Conservation (phyloP, 1,284 basidiomycete genomes). For the Ceratobasidium sp. region DNA sequence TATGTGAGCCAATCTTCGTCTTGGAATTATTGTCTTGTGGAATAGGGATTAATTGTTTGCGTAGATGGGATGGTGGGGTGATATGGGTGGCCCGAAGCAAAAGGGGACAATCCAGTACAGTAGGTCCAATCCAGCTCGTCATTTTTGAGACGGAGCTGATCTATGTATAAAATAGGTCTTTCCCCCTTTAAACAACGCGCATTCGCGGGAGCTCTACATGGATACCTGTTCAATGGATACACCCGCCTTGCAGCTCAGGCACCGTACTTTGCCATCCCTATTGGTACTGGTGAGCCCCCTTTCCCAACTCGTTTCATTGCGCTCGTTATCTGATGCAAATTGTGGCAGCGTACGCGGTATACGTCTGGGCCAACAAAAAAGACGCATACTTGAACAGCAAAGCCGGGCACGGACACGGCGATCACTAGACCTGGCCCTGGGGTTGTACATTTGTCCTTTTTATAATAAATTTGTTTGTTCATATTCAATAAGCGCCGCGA, state of each 20-base stretch:
- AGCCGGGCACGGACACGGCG: conserved; percentile 67
- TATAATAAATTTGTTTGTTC: conserved; percentile 10
- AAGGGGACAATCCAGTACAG: conserved; percentile 86
- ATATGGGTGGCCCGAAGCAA: conserved; percentile 76
- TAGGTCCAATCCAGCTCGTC: conserved; percentile 60
- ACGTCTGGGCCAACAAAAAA: conserved; percentile 83
- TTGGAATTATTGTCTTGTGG: conserved; percentile 10
- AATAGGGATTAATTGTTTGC: conserved; percentile 7
- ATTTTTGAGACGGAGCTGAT: not conserved
- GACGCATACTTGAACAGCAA: conserved; percentile 83
- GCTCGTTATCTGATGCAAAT: conserved; percentile 18
- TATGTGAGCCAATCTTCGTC: conserved; percentile 44
- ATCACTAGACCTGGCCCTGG: conserved; percentile 11
- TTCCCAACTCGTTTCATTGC: not conserved
- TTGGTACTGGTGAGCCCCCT: conserved; percentile 75
- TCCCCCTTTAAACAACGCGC: conserved; percentile 86
- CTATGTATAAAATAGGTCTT: conserved; percentile 65
- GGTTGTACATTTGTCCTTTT: not conserved
- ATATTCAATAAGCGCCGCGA: not conserved
- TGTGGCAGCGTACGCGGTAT: conserved; percentile 79
- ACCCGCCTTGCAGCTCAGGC: conserved; percentile 79
- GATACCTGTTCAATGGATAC: conserved; percentile 90
- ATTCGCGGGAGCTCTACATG: conserved; percentile 75
- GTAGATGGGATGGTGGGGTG: conserved; percentile 94
- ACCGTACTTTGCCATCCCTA: conserved; percentile 84